Evolutionary conservation across 2,329 filamentous ascomycete species (phyloP).

Genomic region (Phialocephala sp.): DNA sequence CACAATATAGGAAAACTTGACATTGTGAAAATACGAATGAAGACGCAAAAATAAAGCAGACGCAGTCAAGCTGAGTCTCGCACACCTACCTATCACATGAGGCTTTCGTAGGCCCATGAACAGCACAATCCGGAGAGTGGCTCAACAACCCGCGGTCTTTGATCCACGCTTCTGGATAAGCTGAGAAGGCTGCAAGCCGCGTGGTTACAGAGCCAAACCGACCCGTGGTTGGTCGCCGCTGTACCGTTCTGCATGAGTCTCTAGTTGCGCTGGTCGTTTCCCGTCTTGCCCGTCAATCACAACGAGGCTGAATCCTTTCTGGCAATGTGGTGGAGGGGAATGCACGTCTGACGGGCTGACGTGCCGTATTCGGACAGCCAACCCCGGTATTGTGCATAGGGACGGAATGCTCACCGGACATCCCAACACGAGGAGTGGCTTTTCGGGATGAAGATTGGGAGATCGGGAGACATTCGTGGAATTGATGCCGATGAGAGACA

Average conservation of each 20-base stretch:
- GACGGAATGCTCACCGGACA: slow-evolving; percentile 6
- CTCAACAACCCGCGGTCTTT: slow-evolving; percentile 4
- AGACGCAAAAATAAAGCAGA: slow-evolving; percentile 6
- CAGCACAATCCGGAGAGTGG: slow-evolving; percentile 8
- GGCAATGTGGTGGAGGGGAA: slow-evolving; percentile 2
- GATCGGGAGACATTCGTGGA: neutral
- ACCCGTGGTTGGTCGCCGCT: slow-evolving; percentile 3
- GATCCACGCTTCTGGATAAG: slow-evolving; percentile 11
- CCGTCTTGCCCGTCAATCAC: slow-evolving; percentile 12
- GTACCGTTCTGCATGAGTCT: slow-evolving; percentile 6
- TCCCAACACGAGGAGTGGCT: slow-evolving; percentile 12
- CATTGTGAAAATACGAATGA: neutral
- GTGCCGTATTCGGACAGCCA: slow-evolving; percentile 4
- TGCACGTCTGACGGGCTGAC: neutral
- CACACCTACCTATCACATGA: slow-evolving; percentile 13
- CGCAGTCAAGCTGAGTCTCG: slow-evolving; percentile 19
- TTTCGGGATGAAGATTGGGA: neutral
- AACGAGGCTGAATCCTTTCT: slow-evolving; percentile 21
- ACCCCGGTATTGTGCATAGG: slow-evolving; percentile 15
- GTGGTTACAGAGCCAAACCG: neutral
- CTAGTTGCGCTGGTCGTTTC: neutral
- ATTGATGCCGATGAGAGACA: neutral
- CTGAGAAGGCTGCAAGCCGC: slow-evolving; percentile 20
- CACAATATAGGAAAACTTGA: neutral
- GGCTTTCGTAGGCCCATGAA: slow-evolving; percentile 4